Conservation (phyloP, 2,329 filamentous ascomycete genomes). For the Calonectria ilicicola region DNA sequence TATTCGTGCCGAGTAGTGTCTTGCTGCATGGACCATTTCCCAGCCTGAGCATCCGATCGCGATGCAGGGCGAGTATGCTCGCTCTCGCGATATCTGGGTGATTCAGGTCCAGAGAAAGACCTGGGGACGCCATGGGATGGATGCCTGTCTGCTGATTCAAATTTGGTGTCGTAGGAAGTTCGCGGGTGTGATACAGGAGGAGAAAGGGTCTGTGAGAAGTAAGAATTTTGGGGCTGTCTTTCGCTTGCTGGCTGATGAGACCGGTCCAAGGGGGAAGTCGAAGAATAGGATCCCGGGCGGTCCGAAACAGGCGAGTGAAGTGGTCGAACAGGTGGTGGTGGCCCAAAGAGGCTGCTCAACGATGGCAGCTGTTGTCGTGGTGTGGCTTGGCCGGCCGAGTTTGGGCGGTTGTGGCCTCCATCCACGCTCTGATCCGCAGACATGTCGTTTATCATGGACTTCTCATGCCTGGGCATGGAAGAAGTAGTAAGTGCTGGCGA, state of each 20-base stretch:
- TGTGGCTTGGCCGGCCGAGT: conserved; percentile 45
- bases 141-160: conserved; percentile 55
- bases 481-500: conserved; percentile 57
- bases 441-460: conserved; percentile 57
- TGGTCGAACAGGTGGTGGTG: conserved; percentile 56
- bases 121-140: conserved; percentile 40
- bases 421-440: conserved; percentile 53
- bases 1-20: conserved; percentile 60
- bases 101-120: conserved; percentile 58
- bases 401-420: conserved; percentile 51
- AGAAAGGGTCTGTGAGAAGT: conserved; percentile 57
- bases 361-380: conserved; percentile 65
- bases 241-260: conserved; percentile 56
- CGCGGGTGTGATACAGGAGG: conserved; percentile 57
- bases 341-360: conserved; percentile 68
- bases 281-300: conserved; percentile 55
- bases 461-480: conserved; percentile 71
- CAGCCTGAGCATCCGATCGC: conserved; percentile 50
- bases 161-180: conserved; percentile 59
- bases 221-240: conserved; percentile 56
- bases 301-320: conserved; percentile 61
- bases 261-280: conserved; percentile 61
- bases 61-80: conserved; percentile 51
- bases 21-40: conserved; percentile 53
- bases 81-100: conserved; percentile 56